Evolutionary conservation across 2,329 filamentous ascomycete species (phyloP), one percentile per base, ranked within the genome.

Genomic region (Fonsecaea multimorphosa): DNA sequence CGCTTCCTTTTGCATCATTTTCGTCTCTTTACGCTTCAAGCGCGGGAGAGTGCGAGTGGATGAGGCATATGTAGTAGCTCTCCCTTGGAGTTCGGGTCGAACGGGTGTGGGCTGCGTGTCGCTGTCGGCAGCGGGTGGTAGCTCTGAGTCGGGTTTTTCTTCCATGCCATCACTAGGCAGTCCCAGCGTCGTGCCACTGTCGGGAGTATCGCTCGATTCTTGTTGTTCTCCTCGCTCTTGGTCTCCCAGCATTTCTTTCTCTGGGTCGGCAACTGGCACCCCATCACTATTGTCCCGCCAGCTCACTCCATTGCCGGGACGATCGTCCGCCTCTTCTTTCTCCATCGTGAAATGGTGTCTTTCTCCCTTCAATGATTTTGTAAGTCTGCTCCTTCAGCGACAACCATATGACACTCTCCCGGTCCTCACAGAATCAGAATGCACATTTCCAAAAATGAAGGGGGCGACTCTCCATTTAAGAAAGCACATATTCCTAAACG

Each of bases 21-120:
- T 46, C 16, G 64, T 66, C 55, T 66, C 64, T 31, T 66, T 66
- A n/a, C 60, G 54, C 51, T 66, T 66, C 56, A 64, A 29, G 22
- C 44, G 61, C 22, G 64, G 64, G 19, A 66, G 64, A 19, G 49
- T 44, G 22, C 58, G 44, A n/a, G 54, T 40, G 22, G 56, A 58
- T n/a, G 56, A 58, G 8, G 56, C 56, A 32, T 58, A 58, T 16
- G 56, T 58, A 1, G 38, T 49, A 19, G 56, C 5, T 40, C 56
- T 38, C 14, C 16, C 27, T 29, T 58, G 36, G 3, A 58, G 56
- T 16, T 27, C 38, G 7, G 56, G 56, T 44, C 56, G 36, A 16
- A 38, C 16, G 6, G 38, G 2, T 31, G 14, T 19, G n/a, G 14
- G 12, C 24, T 9, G 40, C 22, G 36, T 27, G n/a, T 49, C 40